Base-by-base conservation (phyloP, 371 early-diverging fungal species). In the Chytridium lagenaria region DNA sequence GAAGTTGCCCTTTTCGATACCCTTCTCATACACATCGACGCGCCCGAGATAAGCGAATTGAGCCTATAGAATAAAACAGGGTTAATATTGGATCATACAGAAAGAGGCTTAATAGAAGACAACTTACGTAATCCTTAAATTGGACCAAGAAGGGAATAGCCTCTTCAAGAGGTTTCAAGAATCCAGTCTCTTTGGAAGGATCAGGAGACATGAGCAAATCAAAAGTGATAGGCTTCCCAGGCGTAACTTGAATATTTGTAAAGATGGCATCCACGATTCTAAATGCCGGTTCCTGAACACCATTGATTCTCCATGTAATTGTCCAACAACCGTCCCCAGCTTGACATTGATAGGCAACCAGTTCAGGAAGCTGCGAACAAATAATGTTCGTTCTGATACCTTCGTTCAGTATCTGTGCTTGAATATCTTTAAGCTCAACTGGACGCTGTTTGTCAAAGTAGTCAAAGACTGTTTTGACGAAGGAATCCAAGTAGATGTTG, bases 371-470 rank as follows among this genome's bases (percentile, higher is more conserved):
- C 39, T 40, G 3, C 16, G 52, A 16, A 28, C 30, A 16, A 26
- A n/a, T 52, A 30, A 71, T 59, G 23, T 50, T 12, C 39, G 70
- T 40, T 1, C 37, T 16, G 50, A 75, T 75, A 31, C 68, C 75
- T 7, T 38, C 40, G 49, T 57, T 52, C 33, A 19, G 26, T 37
- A 75, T 71, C 38, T 64, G 30, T 40, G 71, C 49, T 26, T 75
- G 70, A 31, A 75, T 75, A 59, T 75, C 66, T 22, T 37, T 16
- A 26, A 75, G 37, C 28, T 70, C 67, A 12, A 75, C 49, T 5
- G 71, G 75, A 26, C 71, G 39, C 22, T 66, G 39, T 22, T 50
- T 38, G 44, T 69, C 63, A 34, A 75, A 52, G 61, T 16, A 65
- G 3, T 70, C 40, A 16, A 22, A n/a, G 22, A 23, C 44, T 2